phyloP scores from a whole-genome alignment of 768 basidiomycete species.

The Cystofilobasidium ferigula region DNA sequence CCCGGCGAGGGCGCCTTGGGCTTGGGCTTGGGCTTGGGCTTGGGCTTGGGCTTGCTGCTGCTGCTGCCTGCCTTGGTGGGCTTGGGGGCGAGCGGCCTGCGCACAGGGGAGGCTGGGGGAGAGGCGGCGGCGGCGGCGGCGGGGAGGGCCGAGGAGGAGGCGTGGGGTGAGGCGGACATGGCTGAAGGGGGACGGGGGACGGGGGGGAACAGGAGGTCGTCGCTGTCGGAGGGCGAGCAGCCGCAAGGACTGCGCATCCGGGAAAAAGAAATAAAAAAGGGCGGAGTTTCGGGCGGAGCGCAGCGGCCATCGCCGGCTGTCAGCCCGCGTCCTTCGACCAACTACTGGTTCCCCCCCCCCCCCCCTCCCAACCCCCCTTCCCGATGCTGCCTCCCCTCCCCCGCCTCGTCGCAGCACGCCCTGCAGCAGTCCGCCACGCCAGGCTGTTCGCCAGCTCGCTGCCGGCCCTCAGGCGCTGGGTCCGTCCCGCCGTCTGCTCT shows the following conservation, averaged over 20 bases:
- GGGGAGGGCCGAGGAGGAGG: conserved; percentile 6
- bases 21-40: not conserved
- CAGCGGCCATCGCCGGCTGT: no score
- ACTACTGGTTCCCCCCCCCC: no score
- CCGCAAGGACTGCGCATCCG: no score
- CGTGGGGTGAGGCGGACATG: conserved; percentile 2
- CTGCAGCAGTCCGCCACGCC: no score
- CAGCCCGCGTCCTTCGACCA: no score
- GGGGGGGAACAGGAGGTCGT: not conserved
- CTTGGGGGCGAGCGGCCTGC: not conserved
- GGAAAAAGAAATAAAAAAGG: no score
- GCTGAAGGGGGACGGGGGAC: not conserved
- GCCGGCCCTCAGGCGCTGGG: not conserved
- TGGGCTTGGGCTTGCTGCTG: no score
- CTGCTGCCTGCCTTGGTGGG: no score
- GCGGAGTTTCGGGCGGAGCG: no score
- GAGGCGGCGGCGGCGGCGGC: not conserved
- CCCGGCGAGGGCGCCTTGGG: conserved; percentile 20
- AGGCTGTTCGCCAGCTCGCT: not conserved
- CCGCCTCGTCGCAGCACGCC: no score
- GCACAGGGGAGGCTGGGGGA: not conserved
- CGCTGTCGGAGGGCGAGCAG: not conserved
- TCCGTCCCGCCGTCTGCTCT: not conserved
- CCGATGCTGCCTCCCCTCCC: no score
- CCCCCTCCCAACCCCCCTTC: not conserved